A percentile compares a stretch with the other conserved stretches of the same genome.
Conservation (phyloP, 345 rosid genomes). For the Citrus australasica region DNA sequence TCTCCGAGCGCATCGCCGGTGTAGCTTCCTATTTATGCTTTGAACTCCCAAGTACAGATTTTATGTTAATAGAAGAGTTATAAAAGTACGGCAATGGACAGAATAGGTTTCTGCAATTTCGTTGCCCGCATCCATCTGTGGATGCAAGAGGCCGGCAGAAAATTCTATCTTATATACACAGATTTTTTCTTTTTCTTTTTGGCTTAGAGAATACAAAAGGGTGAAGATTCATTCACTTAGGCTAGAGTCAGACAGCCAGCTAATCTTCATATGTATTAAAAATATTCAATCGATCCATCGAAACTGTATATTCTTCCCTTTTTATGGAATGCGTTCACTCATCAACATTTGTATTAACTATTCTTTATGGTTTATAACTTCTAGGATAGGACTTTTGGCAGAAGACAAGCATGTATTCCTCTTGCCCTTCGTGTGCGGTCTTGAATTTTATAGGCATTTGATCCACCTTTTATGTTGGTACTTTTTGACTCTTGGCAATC, state of each 20-base stretch:
- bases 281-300: not conserved
- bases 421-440: too few species aligned
- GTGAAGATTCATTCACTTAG: not conserved
- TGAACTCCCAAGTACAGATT: not conserved
- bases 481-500: not conserved
- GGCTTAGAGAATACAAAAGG: too few species aligned
- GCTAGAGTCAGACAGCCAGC: not conserved
- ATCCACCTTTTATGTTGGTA: not conserved
- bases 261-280: not conserved
- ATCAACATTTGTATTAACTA: not conserved
- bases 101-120: not conserved
- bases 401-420: too few species aligned
- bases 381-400: not conserved
- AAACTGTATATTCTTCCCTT: conserved; percentile 12
- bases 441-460: too few species aligned
- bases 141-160: not conserved
- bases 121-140: not conserved
- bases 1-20: conserved; percentile 3
- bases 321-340: not conserved
- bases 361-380: too few species aligned
- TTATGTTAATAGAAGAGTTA: conserved; percentile 2
- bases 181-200: not conserved
- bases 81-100: not conserved
- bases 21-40: conserved; percentile 7
- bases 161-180: not conserved